phyloP scores from a whole-genome alignment of 257 asterid species.

The Phtheirospermum japonicum region DNA sequence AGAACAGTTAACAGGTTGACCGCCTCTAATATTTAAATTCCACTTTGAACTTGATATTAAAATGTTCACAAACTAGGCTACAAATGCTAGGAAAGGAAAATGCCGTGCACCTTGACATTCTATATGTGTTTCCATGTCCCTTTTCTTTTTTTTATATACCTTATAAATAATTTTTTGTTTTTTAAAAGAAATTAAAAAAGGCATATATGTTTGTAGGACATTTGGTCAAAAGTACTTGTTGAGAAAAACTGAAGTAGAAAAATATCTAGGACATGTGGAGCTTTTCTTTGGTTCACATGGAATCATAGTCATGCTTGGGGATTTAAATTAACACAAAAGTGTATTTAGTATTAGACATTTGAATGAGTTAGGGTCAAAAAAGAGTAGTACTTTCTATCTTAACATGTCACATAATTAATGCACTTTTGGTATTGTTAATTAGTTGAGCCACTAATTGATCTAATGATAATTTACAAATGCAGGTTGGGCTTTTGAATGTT shows the following conservation, averaged over 20 bases:
- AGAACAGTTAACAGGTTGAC: neutral
- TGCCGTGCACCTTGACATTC: too few relatives aligned
- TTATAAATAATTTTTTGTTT: too few relatives aligned
- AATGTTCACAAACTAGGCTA: neutral
- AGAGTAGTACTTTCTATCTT: neutral
- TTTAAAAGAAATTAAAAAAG: too few relatives aligned
- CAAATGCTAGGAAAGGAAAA: neutral
- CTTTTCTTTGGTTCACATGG: slow-evolving; percentile 24
- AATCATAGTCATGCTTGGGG: neutral
- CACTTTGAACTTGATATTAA: neutral
- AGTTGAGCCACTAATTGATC: neutral
- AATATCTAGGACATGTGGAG: slow-evolving; percentile 17
- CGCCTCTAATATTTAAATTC: neutral
- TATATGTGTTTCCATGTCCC: slow-evolving; percentile 15
- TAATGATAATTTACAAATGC: slow-evolving; percentile 6
- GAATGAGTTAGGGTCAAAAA: slow-evolving; percentile 25
- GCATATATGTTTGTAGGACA: neutral
- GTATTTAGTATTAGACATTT: neutral
- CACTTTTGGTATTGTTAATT: neutral
- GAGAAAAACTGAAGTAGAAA: too few relatives aligned
- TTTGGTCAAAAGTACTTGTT: slow-evolving; percentile 33
- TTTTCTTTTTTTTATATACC: slow-evolving; percentile 1
- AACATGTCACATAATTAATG: slow-evolving; percentile 10
- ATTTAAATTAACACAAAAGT: neutral
- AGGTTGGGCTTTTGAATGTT: slow-evolving; percentile 94